Evolutionary conservation across 345 rosid genomes (phyloP).

Genomic region (Sisymbrium irio): DNA sequence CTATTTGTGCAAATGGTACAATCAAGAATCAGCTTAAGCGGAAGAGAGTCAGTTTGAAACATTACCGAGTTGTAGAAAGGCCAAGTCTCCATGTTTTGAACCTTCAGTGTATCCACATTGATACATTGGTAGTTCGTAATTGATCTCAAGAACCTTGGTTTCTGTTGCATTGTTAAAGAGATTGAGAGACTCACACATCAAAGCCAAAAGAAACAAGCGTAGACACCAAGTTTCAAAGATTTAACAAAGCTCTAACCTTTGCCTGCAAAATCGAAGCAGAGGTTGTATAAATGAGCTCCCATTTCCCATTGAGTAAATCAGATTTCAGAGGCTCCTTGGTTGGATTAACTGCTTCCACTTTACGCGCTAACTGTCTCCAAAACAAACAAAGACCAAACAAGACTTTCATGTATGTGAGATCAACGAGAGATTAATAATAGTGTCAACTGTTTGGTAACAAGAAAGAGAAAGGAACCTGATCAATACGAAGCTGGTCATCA

Average conservation of each 20-base stretch:
- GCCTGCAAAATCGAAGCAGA: constrained; percentile 80
- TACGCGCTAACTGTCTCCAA: constrained; percentile 52
- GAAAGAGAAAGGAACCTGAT: constrained; percentile 47
- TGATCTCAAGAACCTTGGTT: constrained; percentile 83
- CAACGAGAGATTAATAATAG: too few species aligned
- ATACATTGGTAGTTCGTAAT: constrained; percentile 78
- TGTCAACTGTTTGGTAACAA: neutral
- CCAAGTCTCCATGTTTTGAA: constrained; percentile 87
- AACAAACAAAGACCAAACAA: too few species aligned
- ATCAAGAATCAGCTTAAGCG: neutral
- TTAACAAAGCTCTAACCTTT: constrained; percentile 38
- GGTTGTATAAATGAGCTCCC: constrained; percentile 95
- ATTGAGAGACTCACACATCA: constrained; percentile 17
- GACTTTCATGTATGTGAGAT: too few species aligned
- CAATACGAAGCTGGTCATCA: constrained; percentile 72
- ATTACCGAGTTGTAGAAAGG: constrained; percentile 86
- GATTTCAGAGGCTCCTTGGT: constrained; percentile 80
- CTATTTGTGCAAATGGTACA: neutral
- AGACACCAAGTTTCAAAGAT: neutral
- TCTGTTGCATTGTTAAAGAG: constrained; percentile 41
- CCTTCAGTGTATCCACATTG: constrained; percentile 72
- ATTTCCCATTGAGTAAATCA: constrained; percentile 69
- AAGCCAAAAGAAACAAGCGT: neutral
- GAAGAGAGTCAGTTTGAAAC: neutral
- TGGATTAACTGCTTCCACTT: constrained; percentile 78